Conservation (phyloP, 441 rosid species). For the Francoa sonchifolia region DNA sequence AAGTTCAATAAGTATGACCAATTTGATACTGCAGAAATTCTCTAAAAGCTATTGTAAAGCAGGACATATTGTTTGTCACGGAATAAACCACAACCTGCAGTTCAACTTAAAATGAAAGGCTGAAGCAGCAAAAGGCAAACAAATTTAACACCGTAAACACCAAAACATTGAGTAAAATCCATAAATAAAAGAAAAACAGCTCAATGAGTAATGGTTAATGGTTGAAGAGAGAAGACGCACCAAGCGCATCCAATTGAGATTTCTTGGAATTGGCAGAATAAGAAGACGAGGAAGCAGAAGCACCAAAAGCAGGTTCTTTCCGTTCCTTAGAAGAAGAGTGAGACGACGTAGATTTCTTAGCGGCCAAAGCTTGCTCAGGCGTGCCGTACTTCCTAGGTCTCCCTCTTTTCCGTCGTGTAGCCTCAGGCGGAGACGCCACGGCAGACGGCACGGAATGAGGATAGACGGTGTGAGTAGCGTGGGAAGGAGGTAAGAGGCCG, state of each 20-base stretch:
- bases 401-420: slow-evolving; percentile 58
- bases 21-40: too few relatives aligned
- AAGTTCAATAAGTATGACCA: too few relatives aligned
- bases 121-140: too few relatives aligned
- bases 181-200: too few relatives aligned
- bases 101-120: too few relatives aligned
- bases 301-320: slow-evolving; percentile 28
- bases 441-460: slow-evolving; percentile 68
- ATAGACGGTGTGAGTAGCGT: slow-evolving; percentile 28
- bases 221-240: slow-evolving; percentile 24
- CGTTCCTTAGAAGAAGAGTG: slow-evolving; percentile 30
- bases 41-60: too few relatives aligned
- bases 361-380: slow-evolving; percentile 71
- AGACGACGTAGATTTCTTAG: slow-evolving; percentile 59
- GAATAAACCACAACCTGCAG: too few relatives aligned
- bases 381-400: slow-evolving; percentile 79
- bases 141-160: too few relatives aligned
- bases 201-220: not conserved
- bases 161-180: not conserved
- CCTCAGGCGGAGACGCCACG: slow-evolving; percentile 39
- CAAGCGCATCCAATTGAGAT: slow-evolving; percentile 38
- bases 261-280: slow-evolving; percentile 34
- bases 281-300: slow-evolving; percentile 17
- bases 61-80: too few relatives aligned
- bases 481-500: slow-evolving; percentile 30